Percentiles rank a stretch among this genome's conserved stretches.
phyloP scores from a whole-genome alignment of 495 filamentous ascomycete genomes.

The Podospora pseudopauciseta region DNA sequence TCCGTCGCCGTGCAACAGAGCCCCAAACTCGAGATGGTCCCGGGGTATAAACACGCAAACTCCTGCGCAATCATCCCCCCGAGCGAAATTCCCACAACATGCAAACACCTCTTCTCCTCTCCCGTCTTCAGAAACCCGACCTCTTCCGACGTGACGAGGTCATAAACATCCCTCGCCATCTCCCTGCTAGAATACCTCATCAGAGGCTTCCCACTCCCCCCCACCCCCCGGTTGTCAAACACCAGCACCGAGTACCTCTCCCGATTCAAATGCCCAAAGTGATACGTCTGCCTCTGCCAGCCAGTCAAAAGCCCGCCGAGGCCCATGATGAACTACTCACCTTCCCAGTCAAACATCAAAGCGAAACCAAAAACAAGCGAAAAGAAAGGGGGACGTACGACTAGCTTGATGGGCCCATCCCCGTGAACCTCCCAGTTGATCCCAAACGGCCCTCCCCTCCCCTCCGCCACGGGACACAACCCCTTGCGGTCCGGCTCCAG shows the following conservation, averaged over 20 bases:
- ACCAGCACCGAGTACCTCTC: conserved; percentile 66
- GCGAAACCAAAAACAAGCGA: not conserved
- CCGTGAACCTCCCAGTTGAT: conserved; percentile 79
- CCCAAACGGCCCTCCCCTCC: conserved; percentile 64
- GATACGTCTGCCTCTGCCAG: conserved; percentile 73
- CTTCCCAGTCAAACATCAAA: not conserved
- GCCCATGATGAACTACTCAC: conserved; percentile 57
- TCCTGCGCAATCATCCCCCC: conserved; percentile 92
- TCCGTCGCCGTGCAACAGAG: conserved; percentile 70
- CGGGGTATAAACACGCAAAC: conserved; percentile 59
- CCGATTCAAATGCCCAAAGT: conserved; percentile 69
- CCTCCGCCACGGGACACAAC: conserved; percentile 55
- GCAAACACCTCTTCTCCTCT: conserved; percentile 42
- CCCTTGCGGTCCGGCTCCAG: conserved; percentile 59
- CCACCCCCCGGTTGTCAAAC: conserved; percentile 78
- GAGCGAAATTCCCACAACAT: conserved; percentile 72
- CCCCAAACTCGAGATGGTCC: conserved; percentile 59
- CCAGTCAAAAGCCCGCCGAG: conserved; percentile 57
- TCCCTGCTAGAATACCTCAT: conserved; percentile 67
- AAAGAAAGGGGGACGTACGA: conserved; percentile 53
- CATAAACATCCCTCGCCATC: conserved; percentile 71
- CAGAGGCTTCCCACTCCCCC: conserved; percentile 69
- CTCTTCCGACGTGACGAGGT: conserved; percentile 56
- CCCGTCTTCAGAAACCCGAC: conserved; percentile 58
- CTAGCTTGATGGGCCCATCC: conserved; percentile 60